Evolutionary conservation across 2,329 filamentous ascomycete species (phyloP).

Genomic region (Fusarium praegraminearum): DNA sequence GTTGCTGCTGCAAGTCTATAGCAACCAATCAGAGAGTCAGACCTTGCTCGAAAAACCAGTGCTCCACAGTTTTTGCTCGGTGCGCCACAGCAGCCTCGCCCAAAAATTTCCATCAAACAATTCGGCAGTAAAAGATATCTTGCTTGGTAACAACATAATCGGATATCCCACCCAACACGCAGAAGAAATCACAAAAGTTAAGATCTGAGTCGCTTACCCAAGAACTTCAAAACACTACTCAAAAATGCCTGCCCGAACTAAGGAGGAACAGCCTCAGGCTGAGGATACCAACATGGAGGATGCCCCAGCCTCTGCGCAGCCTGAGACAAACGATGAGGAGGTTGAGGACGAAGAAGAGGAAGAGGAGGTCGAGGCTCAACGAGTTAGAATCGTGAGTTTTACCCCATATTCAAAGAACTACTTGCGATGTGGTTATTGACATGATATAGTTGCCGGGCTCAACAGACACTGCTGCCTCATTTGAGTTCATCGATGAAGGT

Average conservation of each 20-base stretch:
- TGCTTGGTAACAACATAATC: conserved; percentile 7
- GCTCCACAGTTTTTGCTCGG: conserved; percentile 33
- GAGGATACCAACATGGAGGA: conserved; percentile 61
- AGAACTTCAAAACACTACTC: not conserved
- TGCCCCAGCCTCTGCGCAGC: conserved; percentile 55
- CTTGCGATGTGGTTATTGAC: conserved; percentile 17
- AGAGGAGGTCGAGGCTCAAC: conserved; percentile 64
- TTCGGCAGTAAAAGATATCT: conserved; percentile 20
- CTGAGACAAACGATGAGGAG: conserved; percentile 52
- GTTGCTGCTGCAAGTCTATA: not conserved
- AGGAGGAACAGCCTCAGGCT: conserved; percentile 46
- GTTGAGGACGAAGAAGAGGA: conserved; percentile 58
- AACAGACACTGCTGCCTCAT: conserved; percentile 89
- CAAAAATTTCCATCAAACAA: conserved; percentile 36
- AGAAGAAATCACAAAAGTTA: not conserved
- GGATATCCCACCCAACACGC: conserved; percentile 4
- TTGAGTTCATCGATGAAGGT: conserved; percentile 93
- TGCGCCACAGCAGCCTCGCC: conserved; percentile 36
- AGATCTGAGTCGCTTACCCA: not conserved
- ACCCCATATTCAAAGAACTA: not conserved
- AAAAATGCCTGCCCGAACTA: conserved; percentile 58
- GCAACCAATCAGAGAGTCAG: conserved; percentile 18
- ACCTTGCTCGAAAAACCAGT: not conserved
- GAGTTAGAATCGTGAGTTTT: conserved; percentile 70
- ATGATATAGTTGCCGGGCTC: conserved; percentile 79